Base-by-base conservation (phyloP, 805 yeast species). In the Brettanomyces naardenensis region DNA sequence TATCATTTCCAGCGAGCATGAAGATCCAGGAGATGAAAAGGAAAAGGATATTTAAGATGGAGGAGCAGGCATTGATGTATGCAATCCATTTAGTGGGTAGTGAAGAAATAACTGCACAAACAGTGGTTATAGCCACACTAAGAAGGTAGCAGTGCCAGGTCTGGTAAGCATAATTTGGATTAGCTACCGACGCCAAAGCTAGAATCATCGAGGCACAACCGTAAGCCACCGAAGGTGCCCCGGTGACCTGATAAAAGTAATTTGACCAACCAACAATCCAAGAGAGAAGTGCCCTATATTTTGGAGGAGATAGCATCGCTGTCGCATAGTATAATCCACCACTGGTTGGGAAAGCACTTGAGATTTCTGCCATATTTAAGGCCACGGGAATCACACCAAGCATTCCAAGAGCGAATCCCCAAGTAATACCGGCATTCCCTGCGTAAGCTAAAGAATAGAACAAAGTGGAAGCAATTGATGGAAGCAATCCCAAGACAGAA, bases 301-400 rank as follows among this genome's bases (percentile, higher is more conserved):
- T 64, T 18, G 70, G 71, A 11, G 84, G 83, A 3, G 83, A 71
- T 44, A 78, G 59, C 48, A 75, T 75, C 2, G 75, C 68, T 2
- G 78, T 78, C 42, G 86, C 83, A 47, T 79, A 80, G 35, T 81
- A 82, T 6, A 81, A 68, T 33, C 86, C 86, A 20, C 82, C 74
- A 9, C 80, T 66, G 6, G 82, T 78, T 28, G 87, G 87, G 60
- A 73, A 74, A 5, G 82, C 76, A 19, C 75, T 66, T 10, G 81
- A 71, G 23, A 79, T 64, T 51, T 80, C 86, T 0, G 83, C 82
- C 71, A 80, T 64, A 15, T 78, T 68, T 31, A 68, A 61, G 10
- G 81, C 81, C 33, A 79, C 83, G 4, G 69, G 64, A 36, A 71
- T 62, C 37, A 80, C 68, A 28, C 79, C 75, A 25, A 67, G 41